Percentiles rank a stretch among this genome's conserved stretches.
These are phyloP conservation scores for Brassica hybrid DNA, from an alignment of 441 rosid species.

Conservation along the genomic window DNA sequence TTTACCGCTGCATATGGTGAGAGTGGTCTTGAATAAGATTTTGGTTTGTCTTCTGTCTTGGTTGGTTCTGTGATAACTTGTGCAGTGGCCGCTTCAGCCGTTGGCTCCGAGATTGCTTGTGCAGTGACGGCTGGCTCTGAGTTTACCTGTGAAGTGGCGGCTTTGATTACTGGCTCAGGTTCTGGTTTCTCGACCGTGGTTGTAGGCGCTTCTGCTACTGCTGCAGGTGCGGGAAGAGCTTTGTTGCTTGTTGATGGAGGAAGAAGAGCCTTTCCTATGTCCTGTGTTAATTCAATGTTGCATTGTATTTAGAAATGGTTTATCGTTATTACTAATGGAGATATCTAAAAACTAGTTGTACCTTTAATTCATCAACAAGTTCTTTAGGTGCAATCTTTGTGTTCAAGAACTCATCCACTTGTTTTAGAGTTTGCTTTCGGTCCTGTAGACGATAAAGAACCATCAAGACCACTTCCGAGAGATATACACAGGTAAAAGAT, in stretches of 20 bases:
- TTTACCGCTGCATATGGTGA: constrained; percentile 82
- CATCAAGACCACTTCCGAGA: neutral
- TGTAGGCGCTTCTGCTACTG: constrained; percentile 48
- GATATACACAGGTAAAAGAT: neutral
- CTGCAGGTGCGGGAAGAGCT: constrained; percentile 64
- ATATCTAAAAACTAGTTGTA: constrained; percentile 8
- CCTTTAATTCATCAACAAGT: constrained; percentile 84
- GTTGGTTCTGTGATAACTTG: constrained; percentile 42
- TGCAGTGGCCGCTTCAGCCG: constrained; percentile 41
- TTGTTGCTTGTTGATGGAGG: constrained; percentile 54
- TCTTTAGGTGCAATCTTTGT: constrained; percentile 88
- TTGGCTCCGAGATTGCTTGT: constrained; percentile 33
- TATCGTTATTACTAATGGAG: neutral
- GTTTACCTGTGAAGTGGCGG: neutral
- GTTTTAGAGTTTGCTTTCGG: constrained; percentile 75
- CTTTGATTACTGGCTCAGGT: constrained; percentile 30
- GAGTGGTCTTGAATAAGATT: constrained; percentile 66
- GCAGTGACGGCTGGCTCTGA: constrained; percentile 27
- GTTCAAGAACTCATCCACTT: constrained; percentile 86
- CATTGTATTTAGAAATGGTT: neutral
- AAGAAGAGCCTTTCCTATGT: constrained; percentile 65
- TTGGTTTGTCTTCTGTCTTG: constrained; percentile 54
- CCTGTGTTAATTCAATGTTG: constrained; percentile 37
- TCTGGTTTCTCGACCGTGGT: constrained; percentile 34
- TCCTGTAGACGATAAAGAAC: constrained; percentile 55